Conservation (phyloP, 2,329 filamentous ascomycete genomes). For the Hypoxylon sp. region DNA sequence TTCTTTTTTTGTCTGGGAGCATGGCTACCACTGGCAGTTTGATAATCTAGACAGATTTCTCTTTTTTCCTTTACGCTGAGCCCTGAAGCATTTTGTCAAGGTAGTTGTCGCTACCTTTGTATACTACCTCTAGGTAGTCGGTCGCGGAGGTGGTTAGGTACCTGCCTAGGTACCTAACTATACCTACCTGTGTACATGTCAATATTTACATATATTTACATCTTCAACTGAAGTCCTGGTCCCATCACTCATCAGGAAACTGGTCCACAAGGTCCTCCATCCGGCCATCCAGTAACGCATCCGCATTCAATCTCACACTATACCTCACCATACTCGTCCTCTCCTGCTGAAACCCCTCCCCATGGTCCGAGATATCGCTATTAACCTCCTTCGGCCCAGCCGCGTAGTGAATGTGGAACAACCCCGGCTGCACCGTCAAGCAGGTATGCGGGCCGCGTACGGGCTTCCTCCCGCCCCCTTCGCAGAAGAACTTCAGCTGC, state of each 20-base stretch:
- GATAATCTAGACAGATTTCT: neutral
- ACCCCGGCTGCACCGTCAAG: constrained; percentile 59
- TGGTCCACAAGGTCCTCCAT: constrained; percentile 51
- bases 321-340: constrained; percentile 58
- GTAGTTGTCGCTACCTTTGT: neutral
- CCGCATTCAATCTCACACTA: constrained; percentile 60
- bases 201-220: neutral
- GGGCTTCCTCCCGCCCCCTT: constrained; percentile 54
- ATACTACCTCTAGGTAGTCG: neutral
- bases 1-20: constrained; percentile 6
- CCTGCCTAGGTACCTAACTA: no score
- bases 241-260: constrained; percentile 47
- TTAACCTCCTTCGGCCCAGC: constrained; percentile 55
- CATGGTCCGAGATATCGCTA: constrained; percentile 58
- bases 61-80: neutral
- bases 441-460: constrained; percentile 56
- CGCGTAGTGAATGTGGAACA: constrained; percentile 64
- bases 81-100: neutral
- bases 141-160: no score
- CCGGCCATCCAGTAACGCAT: constrained; percentile 56
- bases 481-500: constrained; percentile 63
- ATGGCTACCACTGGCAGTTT: constrained; percentile 6
- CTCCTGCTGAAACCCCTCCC: constrained; percentile 51
- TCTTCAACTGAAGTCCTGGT: no score
- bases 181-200: neutral